Percentiles rank a stretch among this genome's conserved stretches.
Evolutionary conservation across 257 asterid species (phyloP).

Genomic region (Solanum arcanum): DNA sequence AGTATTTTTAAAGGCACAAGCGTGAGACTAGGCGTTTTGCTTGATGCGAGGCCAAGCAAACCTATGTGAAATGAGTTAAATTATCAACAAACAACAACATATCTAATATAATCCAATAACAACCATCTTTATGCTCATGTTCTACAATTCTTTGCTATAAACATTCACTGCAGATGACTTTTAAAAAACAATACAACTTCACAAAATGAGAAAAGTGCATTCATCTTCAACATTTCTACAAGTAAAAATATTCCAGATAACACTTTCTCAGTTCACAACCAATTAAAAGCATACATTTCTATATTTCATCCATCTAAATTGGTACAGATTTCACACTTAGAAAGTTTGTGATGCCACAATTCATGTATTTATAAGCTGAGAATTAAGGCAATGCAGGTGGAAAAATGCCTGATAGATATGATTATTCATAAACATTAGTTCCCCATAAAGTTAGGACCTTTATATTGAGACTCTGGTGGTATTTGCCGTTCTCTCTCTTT

Average conservation of each 20-base stretch:
- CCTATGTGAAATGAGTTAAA: not conserved
- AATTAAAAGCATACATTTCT: not conserved
- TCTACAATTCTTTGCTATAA: not conserved
- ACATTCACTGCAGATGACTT: not conserved
- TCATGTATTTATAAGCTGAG: not conserved
- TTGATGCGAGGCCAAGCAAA: not conserved
- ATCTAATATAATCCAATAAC: not conserved
- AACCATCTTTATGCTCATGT: not conserved
- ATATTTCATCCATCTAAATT: not conserved
- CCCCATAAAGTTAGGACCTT: slow-evolving; percentile 54
- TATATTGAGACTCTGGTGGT: slow-evolving; percentile 36
- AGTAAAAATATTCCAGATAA: not conserved
- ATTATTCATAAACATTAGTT: slow-evolving; percentile 20
- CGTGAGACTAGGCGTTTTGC: not conserved
- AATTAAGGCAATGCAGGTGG: not conserved
- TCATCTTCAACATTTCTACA: not conserved
- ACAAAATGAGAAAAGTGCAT: not conserved
- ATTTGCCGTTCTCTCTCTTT: slow-evolving; percentile 66
- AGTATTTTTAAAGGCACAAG: not conserved
- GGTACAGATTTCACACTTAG: not conserved
- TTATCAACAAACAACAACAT: not conserved
- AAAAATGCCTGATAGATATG: not conserved
- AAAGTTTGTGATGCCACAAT: not conserved
- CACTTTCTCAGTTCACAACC: not conserved
- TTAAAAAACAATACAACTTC: not conserved